Evolutionary conservation across 2,329 filamentous ascomycete species (phyloP), one percentile per base, ranked within the genome.

Genomic region (Torrubiellomyces zombiae): DNA sequence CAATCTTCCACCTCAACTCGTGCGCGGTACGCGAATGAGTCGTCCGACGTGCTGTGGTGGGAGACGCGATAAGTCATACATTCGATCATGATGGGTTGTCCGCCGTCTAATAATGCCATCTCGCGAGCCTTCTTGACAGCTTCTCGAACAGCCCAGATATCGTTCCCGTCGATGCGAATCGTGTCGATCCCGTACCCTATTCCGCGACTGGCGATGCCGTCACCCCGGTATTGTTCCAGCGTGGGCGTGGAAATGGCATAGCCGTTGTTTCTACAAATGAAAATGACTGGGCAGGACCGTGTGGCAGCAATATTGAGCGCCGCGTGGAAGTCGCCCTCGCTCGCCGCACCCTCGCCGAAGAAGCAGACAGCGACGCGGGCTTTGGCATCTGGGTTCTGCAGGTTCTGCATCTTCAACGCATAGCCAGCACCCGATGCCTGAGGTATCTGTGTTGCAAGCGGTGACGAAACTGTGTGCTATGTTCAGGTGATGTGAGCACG

Each of bases 31-130:
- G 89, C 89, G 43, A 94, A 98, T 14, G 79, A 89, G 53, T 98
- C 89, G 44, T 98, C 89, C 1, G 79, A 89, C 1, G 89, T 98
- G 51, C 82, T 93, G 56, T 98, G 89, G 47, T 98, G 83, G 6
- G 80, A 86, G 21, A 95, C 85, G n/a, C 89, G 82, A 53, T 98
- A 98, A 14, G 80, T 86, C 80, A 98, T 92, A 28, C 83, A 83
- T 53, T 98, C 89, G 20, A 98, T 76, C 6, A 98, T 58, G 0
- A 98, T 67, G 0, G 82, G 83, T 33, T 67, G 71, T 4, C 81
- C 79, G n/a, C 80, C 81, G 21, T 80, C 72, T 28, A 76, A 59
- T 3, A 95, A 62, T 0, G 86, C 85, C 42, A 86, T 68, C 24
- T 68, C 63, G 2, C 85, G 67, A 0, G 89, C 89, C 45, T 68